phyloP scores from a whole-genome alignment of 140 eudicot genomes.

The Erigeron philadelphicus region DNA sequence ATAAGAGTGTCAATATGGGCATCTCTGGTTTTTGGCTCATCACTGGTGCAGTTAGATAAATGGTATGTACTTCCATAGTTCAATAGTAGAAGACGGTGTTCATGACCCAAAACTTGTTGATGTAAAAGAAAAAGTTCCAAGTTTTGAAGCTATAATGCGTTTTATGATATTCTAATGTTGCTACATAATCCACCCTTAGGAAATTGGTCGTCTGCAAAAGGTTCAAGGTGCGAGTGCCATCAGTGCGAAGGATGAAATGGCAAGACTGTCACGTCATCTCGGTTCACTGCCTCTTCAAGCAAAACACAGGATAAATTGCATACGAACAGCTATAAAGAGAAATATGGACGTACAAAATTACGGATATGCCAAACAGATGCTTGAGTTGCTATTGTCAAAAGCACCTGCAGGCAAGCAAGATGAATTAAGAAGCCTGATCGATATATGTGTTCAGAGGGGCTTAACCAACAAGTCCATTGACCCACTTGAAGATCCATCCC shows the following conservation, averaged over 20 bases:
- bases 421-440: slow-evolving; percentile 78
- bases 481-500: slow-evolving; percentile 96
- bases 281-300: slow-evolving; percentile 96
- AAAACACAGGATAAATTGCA: slow-evolving; percentile 86
- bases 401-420: slow-evolving; percentile 96
- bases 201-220: slow-evolving; percentile 78
- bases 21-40: background rate
- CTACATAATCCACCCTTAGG: slow-evolving; percentile 38
- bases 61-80: slow-evolving; percentile 1
- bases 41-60: background rate
- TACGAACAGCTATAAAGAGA: slow-evolving; percentile 82
- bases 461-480: slow-evolving; percentile 83
- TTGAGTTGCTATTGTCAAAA: slow-evolving; percentile 68
- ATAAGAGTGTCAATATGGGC: background rate
- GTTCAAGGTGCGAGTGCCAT: slow-evolving; percentile 89
- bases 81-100: background rate
- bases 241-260: slow-evolving; percentile 98
- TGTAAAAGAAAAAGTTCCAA: background rate
- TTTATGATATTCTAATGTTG: background rate
- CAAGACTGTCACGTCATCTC: slow-evolving; percentile 79
- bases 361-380: slow-evolving; percentile 87
- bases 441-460: slow-evolving; percentile 88
- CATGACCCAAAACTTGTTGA: background rate
- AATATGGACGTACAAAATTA: slow-evolving; percentile 95
- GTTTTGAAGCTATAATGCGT: background rate